Conservation (phyloP, 768 basidiomycete genomes). For the Strobilomyces dryophilus region DNA sequence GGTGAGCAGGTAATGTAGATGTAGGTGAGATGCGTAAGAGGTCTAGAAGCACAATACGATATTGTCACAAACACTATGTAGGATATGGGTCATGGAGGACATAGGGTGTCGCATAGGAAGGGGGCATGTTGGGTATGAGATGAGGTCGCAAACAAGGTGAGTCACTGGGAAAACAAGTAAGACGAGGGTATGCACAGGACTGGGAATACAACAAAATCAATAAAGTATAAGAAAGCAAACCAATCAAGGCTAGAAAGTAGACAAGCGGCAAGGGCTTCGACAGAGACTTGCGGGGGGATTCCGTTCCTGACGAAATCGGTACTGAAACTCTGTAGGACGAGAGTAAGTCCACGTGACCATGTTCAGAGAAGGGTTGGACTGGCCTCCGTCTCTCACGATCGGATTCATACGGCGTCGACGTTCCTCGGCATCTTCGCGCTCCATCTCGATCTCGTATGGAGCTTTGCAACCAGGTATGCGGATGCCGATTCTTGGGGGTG, state of each 20-base stretch:
- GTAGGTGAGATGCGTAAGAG: constrained; percentile 10
- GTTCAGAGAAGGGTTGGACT: constrained; percentile 3
- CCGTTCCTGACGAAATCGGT: constrained; percentile 51
- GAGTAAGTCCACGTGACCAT: constrained; percentile 1
- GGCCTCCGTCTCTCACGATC: constrained; percentile 57
- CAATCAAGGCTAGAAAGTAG: constrained; percentile 48
- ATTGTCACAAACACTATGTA: constrained; percentile 9
- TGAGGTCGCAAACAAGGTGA: neutral
- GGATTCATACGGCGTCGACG: constrained; percentile 52
- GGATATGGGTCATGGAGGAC: constrained; percentile 8
- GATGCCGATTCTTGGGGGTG: constrained; percentile 38
- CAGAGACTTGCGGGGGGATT: constrained; percentile 41
- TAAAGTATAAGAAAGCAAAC: constrained; percentile 13
- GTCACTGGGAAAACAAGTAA: neutral
- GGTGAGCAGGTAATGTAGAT: constrained; percentile 22
- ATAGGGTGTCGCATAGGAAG: constrained; percentile 18
- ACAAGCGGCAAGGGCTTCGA: constrained; percentile 47
- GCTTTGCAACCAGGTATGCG: constrained; percentile 65
- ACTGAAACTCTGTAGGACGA: constrained; percentile 51
- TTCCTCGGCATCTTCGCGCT: constrained; percentile 57
- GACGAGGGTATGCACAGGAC: constrained; percentile 17
- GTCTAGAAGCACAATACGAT: constrained; percentile 26
- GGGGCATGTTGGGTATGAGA: constrained; percentile 20
- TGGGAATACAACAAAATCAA: constrained; percentile 21
- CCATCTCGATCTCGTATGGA: constrained; percentile 65